These are phyloP conservation scores for Fusarium ambrosium DNA, from an alignment of 2,329 filamentous ascomycete species.

Conservation along the genomic window DNA sequence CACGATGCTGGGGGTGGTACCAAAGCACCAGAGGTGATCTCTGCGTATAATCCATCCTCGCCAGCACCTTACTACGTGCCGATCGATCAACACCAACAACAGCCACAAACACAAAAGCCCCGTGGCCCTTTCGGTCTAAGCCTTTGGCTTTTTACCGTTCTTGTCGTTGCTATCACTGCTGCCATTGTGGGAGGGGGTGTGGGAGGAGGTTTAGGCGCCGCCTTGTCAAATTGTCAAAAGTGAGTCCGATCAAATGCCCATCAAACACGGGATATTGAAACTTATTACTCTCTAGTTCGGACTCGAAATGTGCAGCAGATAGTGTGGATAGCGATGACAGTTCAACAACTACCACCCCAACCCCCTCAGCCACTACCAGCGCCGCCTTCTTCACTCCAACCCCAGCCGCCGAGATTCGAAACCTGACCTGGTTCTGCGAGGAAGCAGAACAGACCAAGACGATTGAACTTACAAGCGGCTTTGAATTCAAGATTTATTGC, in stretches of 20 bases:
- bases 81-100: background rate
- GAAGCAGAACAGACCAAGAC: background rate
- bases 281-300: background rate
- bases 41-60: background rate
- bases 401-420: background rate
- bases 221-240: background rate
- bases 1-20: background rate
- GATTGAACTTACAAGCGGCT: background rate
- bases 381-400: background rate
- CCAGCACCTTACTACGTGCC: background rate
- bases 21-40: background rate
- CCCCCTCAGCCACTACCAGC: background rate
- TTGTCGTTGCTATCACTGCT: background rate
- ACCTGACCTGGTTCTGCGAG: background rate
- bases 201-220: background rate
- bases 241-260: background rate
- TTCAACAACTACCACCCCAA: background rate
- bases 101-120: background rate
- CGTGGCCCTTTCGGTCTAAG: background rate
- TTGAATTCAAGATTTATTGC: background rate
- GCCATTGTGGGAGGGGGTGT: background rate
- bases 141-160: background rate
- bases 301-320: background rate
- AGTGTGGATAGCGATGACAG: too few relatives aligned
- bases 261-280: background rate